phyloP scores from a whole-genome alignment of 805 yeast genomes.

The Saturnispora quitensis region DNA sequence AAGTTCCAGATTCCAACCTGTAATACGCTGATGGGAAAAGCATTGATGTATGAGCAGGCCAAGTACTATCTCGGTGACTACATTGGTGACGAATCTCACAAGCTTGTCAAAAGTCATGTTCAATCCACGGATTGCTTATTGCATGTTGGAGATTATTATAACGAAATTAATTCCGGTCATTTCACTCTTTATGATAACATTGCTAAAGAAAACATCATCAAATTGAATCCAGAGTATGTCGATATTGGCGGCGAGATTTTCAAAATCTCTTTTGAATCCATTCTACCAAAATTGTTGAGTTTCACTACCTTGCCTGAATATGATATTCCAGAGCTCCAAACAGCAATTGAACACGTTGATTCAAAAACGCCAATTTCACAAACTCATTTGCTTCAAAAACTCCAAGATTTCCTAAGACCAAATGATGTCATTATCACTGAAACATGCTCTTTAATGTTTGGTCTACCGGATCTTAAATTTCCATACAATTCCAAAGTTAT shows the following conservation, averaged over 20 bases:
- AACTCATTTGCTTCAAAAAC: conserved; percentile 31
- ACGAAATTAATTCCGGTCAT: conserved; percentile 66
- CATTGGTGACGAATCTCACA: conserved; percentile 48
- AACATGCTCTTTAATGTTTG: conserved; percentile 79
- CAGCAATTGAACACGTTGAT: conserved; percentile 16
- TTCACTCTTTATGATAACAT: conserved; percentile 39
- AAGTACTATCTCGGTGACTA: conserved; percentile 63
- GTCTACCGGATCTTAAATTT: conserved; percentile 55
- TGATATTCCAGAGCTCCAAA: conserved; percentile 8
- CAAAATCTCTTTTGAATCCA: conserved; percentile 38
- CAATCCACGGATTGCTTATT: conserved; percentile 58
- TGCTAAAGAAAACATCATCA: conserved; percentile 33
- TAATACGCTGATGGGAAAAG: conserved; percentile 62
- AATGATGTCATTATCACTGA: conserved; percentile 72
- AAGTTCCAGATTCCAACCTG: conserved; percentile 45
- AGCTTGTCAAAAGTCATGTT: conserved; percentile 39
- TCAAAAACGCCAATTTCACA: conserved; percentile 37
- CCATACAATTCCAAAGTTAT: conserved; percentile 43
- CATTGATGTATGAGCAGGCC: conserved; percentile 61
- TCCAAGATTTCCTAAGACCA: conserved; percentile 32
- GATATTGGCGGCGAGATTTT: conserved; percentile 34
- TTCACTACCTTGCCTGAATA: conserved; percentile 10
- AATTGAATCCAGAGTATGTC: conserved; percentile 46
- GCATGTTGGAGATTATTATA: conserved; percentile 57
- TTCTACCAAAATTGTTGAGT: conserved; percentile 36